Evolutionary conservation across 352 stramenopile species (phyloP).

Genomic region (Pythium myriotylum): DNA sequence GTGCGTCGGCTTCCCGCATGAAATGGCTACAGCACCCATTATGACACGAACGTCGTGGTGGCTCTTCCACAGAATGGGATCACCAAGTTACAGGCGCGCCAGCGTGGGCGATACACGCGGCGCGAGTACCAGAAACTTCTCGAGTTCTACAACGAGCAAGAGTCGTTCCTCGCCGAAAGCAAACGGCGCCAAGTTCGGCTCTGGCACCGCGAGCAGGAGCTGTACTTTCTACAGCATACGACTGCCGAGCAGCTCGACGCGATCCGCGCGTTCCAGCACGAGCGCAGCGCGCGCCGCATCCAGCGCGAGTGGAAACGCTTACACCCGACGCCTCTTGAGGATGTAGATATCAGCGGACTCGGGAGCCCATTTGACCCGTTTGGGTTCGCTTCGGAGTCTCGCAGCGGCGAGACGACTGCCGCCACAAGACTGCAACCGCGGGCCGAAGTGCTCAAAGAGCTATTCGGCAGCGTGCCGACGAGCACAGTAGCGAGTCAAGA

Average conservation of each 20-base stretch:
- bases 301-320: constrained; percentile 43
- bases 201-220: constrained; percentile 63
- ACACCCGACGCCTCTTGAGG: constrained; percentile 22
- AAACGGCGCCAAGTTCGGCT: constrained; percentile 53
- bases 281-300: constrained; percentile 41
- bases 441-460: not conserved
- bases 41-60: not conserved
- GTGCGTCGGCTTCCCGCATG: constrained; percentile 26
- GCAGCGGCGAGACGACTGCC: not conserved
- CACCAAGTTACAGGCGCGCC: constrained; percentile 54
- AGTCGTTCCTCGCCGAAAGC: constrained; percentile 44
- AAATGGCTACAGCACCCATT: constrained; percentile 1
- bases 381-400: not conserved
- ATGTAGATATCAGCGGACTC: constrained; percentile 17
- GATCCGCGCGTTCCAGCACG: constrained; percentile 49
- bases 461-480: constrained; percentile 9
- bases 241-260: constrained; percentile 46
- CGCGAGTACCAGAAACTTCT: constrained; percentile 52
- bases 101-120: constrained; percentile 60
- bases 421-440: not conserved
- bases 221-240: constrained; percentile 68
- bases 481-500: not conserved
- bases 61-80: constrained; percentile 40
- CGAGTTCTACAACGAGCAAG: constrained; percentile 58
- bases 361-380: constrained; percentile 23